A percentile compares a stretch with the other conserved stretches of the same genome.
phyloP scores from a whole-genome alignment of 1,284 basidiomycete species.

The Irpex lacteus region DNA sequence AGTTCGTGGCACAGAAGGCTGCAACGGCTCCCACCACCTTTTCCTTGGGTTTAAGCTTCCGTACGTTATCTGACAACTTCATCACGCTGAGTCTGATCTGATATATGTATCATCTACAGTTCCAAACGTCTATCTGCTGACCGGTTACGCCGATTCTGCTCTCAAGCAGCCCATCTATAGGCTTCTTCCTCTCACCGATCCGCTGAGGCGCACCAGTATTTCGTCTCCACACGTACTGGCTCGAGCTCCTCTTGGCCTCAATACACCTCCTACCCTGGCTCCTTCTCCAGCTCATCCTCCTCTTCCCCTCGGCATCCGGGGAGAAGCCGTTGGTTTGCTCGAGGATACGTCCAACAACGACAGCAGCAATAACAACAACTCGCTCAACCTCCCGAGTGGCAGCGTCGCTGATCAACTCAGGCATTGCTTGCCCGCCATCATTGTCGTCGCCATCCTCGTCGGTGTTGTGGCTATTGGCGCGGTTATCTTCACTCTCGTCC shows the following conservation, averaged over 20 bases:
- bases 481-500: slow-evolving; percentile 17
- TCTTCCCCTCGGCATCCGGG: neutral
- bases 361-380: neutral
- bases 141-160: slow-evolving; percentile 2
- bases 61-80: neutral
- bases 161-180: slow-evolving; percentile 6
- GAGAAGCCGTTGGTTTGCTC: neutral
- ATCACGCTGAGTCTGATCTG: neutral
- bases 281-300: neutral
- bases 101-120: neutral
- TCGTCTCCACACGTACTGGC: neutral
- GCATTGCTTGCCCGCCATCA: slow-evolving; percentile 24
- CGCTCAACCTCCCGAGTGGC: slow-evolving; percentile 9
- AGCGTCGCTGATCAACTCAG: slow-evolving; percentile 20
- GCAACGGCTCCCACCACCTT: neutral
- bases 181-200: slow-evolving; percentile 6
- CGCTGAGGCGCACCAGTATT: slow-evolving; percentile 1
- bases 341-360: neutral
- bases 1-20: neutral
- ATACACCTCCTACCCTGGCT: neutral
- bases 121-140: neutral
- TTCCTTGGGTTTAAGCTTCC: slow-evolving; percentile 6
- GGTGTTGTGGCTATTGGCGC: slow-evolving; percentile 17
- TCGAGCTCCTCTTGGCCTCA: neutral
- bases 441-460: slow-evolving; percentile 19